Evolutionary conservation across 352 stramenopile species (phyloP).

Genomic region (Phytophthora tubulina): DNA sequence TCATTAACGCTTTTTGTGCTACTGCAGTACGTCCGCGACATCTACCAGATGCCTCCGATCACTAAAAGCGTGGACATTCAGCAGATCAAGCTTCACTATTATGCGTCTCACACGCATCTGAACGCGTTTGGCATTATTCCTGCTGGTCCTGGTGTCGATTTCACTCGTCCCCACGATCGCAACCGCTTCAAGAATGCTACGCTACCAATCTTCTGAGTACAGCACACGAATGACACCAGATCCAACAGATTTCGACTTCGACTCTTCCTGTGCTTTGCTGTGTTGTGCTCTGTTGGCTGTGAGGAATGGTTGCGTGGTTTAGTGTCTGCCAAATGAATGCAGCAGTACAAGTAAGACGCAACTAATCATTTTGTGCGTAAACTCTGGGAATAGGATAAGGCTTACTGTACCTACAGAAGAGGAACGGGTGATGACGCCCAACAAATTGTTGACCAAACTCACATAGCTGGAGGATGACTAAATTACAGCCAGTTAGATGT

Average conservation of each 20-base stretch:
- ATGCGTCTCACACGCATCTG: constrained; percentile 58
- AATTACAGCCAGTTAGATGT: too few relatives aligned
- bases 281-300: too few relatives aligned
- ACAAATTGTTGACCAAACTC: too few relatives aligned
- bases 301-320: too few relatives aligned
- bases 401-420: neutral
- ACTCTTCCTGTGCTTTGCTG: too few relatives aligned
- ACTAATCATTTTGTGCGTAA: too few relatives aligned
- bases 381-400: neutral
- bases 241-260: too few relatives aligned
- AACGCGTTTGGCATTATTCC: constrained; percentile 64
- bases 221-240: neutral
- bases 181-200: constrained; percentile 40
- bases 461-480: too few relatives aligned
- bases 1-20: constrained; percentile 12
- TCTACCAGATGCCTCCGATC: constrained; percentile 58
- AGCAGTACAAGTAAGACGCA: too few relatives aligned
- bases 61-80: constrained; percentile 53
- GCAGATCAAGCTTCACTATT: constrained; percentile 66
- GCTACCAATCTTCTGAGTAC: constrained; percentile 15
- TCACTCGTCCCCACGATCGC: constrained; percentile 43
- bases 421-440: neutral
- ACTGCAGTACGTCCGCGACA: constrained; percentile 55
- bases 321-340: too few relatives aligned
- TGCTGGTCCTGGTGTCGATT: constrained; percentile 39